Base-by-base conservation (phyloP, 495 filamentous ascomycete species). In the Thozetella sp. region DNA sequence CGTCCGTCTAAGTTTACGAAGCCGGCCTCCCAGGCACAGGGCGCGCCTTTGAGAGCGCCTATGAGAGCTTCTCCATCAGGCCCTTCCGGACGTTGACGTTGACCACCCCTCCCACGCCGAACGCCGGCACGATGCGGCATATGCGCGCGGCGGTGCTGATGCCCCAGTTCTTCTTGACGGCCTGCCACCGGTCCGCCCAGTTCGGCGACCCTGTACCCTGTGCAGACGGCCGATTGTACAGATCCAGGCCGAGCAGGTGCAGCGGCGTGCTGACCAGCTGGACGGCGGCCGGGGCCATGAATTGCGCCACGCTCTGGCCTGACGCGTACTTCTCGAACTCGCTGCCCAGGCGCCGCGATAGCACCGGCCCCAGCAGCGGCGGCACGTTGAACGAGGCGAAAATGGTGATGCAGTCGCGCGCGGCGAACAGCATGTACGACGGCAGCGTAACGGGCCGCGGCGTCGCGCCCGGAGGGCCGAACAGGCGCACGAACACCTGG, bases 331-430 rank as follows among this genome's bases (percentile, higher is more conserved):
- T 63, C 54, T 76, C 63, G 24, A 76, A 22, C 30, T 83, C 79
- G 30, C 82, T 76, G 59, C 83, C 80, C 51, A 87, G 70, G 13
- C 81, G 74, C 12, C 74, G 77, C 50, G 80, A 72, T 9, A 90
- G 75, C n/a, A 78, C 67, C 0, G 89, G 90, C 0, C 92, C 90
- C 15, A 97, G 76, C 1, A 95, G 66, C 0, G 90, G 81, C 0
- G 94, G 94, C 24, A 97, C 80, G 71, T 97, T 97, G 83, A 98
- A 98, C 40, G 88, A 92, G 23, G 90, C 93, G 75, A 96, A 96
- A 72, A 98, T 92, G 20, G 94, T 97, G 60, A 97, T 74, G 71
- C 89, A 92, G 75, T 98, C 94, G 63, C 95, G 86, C 54, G 87
- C 67, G 11, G 90, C 86, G 80, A 97, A 98, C 58, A 97, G 85